Percentiles rank a stretch among this genome's conserved stretches.
Evolutionary conservation across 1,139 yeast species (phyloP).

Genomic region (Blastobotrys persicus): DNA sequence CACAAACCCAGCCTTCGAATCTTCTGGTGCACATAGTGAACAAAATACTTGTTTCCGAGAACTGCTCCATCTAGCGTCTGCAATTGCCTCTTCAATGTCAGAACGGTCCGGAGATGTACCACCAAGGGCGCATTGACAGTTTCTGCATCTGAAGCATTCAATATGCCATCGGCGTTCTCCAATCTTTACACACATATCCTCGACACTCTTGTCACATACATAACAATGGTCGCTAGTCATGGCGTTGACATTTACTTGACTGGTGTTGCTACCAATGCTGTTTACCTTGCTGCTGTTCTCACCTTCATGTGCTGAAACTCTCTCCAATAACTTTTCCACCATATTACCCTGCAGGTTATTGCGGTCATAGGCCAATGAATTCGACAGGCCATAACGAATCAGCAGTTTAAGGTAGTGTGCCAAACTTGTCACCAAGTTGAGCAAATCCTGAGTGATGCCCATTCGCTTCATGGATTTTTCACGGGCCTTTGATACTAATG

Average conservation of each 20-base stretch:
- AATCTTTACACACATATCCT: slow-evolving; percentile 68
- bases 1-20: slow-evolving; percentile 56
- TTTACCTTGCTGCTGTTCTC: slow-evolving; percentile 34
- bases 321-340: slow-evolving; percentile 58
- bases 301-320: slow-evolving; percentile 49
- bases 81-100: slow-evolving; percentile 11
- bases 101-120: background rate
- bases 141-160: slow-evolving; percentile 64
- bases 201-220: slow-evolving; percentile 71
- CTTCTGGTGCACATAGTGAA: slow-evolving; percentile 53
- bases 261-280: slow-evolving; percentile 28
- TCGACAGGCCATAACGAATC: slow-evolving; percentile 74
- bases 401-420: slow-evolving; percentile 90
- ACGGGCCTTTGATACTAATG: slow-evolving; percentile 40
- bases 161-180: slow-evolving; percentile 77
- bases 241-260: slow-evolving; percentile 51
- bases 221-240: slow-evolving; percentile 78
- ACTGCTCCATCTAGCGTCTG: slow-evolving; percentile 42
- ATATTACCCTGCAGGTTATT: slow-evolving; percentile 57
- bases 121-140: slow-evolving; percentile 13
- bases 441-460: slow-evolving; percentile 53
- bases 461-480: slow-evolving; percentile 28
- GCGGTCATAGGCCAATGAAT: slow-evolving; percentile 68
- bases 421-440: slow-evolving; percentile 83
- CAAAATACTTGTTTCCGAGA: slow-evolving; percentile 49